Evolutionary conservation across 2,329 filamentous ascomycete species (phyloP).

Genomic region (Periconia macrospinosa): DNA sequence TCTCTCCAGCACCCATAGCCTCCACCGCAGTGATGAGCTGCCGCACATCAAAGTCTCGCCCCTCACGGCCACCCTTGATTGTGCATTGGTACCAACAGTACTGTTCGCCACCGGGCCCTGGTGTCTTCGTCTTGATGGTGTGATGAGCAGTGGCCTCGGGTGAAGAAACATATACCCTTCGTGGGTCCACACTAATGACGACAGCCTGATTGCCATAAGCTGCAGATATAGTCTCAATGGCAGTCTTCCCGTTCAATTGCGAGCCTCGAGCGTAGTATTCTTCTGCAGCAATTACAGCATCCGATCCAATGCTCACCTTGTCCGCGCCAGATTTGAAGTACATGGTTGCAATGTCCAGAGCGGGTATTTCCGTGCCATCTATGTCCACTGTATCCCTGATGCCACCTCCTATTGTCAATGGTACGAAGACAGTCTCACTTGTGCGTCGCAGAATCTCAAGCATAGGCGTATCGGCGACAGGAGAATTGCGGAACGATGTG

Average conservation of each 20-base stretch:
- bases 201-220: conserved; percentile 97
- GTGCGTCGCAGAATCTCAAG: conserved; percentile 86
- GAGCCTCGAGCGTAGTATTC: conserved; percentile 76
- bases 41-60: conserved; percentile 88
- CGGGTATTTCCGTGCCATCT: conserved; percentile 82
- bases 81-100: conserved; percentile 98
- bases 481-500: conserved; percentile 94
- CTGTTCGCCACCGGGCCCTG: conserved; percentile 74
- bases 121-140: conserved; percentile 69
- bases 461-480: conserved; percentile 91
- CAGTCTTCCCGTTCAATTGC: conserved; percentile 75
- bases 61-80: conserved; percentile 91
- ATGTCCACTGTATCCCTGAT: conserved; percentile 91
- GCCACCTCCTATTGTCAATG: conserved; percentile 91
- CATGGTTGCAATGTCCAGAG: conserved; percentile 89
- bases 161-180: conserved; percentile 78
- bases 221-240: conserved; percentile 90
- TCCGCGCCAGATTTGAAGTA: conserved; percentile 98
- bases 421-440: conserved; percentile 91
- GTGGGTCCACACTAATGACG: conserved; percentile 92
- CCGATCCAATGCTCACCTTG: conserved; percentile 95
- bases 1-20: conserved; percentile 92
- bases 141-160: conserved; percentile 73
- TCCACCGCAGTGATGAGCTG: conserved; percentile 88
- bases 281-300: conserved; percentile 90